These are phyloP conservation scores for Acmispon strigosus DNA, from an alignment of 306 rosid genomes.

Conservation along the genomic window DNA sequence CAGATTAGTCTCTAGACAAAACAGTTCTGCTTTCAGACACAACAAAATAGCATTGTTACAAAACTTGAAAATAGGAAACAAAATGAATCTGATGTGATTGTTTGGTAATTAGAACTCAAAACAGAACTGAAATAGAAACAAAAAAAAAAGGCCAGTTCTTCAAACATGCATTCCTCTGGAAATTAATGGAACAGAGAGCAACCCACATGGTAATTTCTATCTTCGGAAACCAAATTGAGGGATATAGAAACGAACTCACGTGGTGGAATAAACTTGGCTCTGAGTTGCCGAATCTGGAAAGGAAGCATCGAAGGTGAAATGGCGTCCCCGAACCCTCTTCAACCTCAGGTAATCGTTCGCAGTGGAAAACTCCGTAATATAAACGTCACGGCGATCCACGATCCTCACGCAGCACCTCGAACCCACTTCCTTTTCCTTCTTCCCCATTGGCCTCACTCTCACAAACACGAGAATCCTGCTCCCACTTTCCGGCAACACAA, in stretches of 20 bases:
- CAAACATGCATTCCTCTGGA: too few species aligned
- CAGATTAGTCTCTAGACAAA: neutral
- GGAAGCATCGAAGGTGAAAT: conserved; percentile 70
- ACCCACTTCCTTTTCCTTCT: conserved; percentile 74
- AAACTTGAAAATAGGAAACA: too few species aligned
- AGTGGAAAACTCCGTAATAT: conserved; percentile 59
- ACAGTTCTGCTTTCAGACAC: too few species aligned
- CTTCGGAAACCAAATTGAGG: too few species aligned
- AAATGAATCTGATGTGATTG: too few species aligned
- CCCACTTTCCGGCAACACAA: conserved; percentile 29
- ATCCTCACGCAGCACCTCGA: conserved; percentile 64
- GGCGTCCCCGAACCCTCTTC: conserved; percentile 70
- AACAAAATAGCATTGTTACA: too few species aligned
- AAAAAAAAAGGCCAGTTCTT: too few species aligned
- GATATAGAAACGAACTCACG: conserved; percentile 42
- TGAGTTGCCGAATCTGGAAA: conserved; percentile 67
- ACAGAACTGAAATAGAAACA: too few species aligned
- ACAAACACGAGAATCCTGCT: conserved; percentile 74
- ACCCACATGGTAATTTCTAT: too few species aligned
- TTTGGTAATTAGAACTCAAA: too few species aligned
- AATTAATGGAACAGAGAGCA: too few species aligned
- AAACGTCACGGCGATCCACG: conserved; percentile 60
- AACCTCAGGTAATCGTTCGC: conserved; percentile 74
- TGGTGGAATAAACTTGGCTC: conserved; percentile 70
- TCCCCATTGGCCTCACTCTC: conserved; percentile 78